These are phyloP conservation scores for Backusella sp. DNA, from an alignment of 192 early-diverging fungal species.

Conservation along the genomic window DNA sequence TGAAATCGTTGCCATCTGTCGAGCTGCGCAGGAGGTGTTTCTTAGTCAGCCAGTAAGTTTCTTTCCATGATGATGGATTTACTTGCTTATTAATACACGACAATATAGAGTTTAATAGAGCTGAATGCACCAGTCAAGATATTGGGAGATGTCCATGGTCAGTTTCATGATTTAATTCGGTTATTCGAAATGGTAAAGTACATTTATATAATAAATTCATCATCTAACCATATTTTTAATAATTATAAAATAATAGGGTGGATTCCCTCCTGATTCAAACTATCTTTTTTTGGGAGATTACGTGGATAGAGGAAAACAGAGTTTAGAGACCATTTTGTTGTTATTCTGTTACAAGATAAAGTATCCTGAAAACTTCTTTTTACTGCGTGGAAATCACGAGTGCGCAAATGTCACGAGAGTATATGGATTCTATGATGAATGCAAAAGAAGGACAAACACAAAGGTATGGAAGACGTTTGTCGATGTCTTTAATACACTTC, in stretches of 20 bases:
- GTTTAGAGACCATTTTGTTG: conserved; percentile 92
- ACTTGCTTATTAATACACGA: not conserved
- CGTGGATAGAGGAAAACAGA: conserved; percentile 96
- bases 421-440: conserved; percentile 98
- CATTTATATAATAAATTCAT: not conserved
- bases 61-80: no score
- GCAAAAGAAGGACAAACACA: conserved; percentile 82
- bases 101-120: conserved; percentile 57
- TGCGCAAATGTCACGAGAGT: conserved; percentile 91
- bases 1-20: conserved; percentile 88
- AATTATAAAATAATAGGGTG: conserved; percentile 44
- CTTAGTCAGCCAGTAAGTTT: conserved; percentile 70
- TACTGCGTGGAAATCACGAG: conserved; percentile 96
- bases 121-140: conserved; percentile 77
- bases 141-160: conserved; percentile 93
- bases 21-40: conserved; percentile 84
- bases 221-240: not conserved
- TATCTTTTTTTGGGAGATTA: conserved; percentile 97
- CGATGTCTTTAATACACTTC: conserved; percentile 90
- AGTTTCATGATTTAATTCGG: conserved; percentile 89
- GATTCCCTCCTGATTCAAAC: conserved; percentile 89
- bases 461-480: conserved; percentile 93
- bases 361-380: conserved; percentile 96
- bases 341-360: conserved; percentile 97
- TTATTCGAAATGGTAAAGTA: conserved; percentile 80